Base-by-base conservation (phyloP, 306 rosid genomes). In the Rosa rugosa region DNA sequence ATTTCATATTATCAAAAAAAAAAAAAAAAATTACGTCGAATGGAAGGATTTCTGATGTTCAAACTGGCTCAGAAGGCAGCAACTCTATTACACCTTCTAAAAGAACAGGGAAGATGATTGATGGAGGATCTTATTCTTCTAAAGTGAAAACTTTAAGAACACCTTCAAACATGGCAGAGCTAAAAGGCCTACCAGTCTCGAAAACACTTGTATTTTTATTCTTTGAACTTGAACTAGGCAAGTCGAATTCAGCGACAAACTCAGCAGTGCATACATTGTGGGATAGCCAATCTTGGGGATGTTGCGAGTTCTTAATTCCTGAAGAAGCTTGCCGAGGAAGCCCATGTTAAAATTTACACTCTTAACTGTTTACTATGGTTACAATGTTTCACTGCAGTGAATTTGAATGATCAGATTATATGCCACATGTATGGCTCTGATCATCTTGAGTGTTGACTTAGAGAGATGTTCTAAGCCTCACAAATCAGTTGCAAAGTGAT, bases 131-230 rank as follows among this genome's bases (percentile, higher is more conserved):
- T 80, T 84, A 83, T 87, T 72, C 56, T 42, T 93, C 98, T 1
- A 97, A 96, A 42, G 96, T 85, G 81, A 96, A 93, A 10, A 47
- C 82, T 78, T 90, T 89, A 22, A 96, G 84, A 86, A 93, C 88
- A 6, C 60, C 86, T 84, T 91, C 97, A 78, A 96, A 96, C 97
- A 96, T 96, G 78, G 80, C 79, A 72, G 99, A 97, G 83, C 80
- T 82, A 79, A 93, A 91, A 73, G 99, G 90, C 81, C 84, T 89
- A 63, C 98, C 99, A 73, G 81, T 84, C 75, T 88, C 99, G 40
- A 86, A 67, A 75, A 80, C 38, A 75, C 73, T 74, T 5, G 77
- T 27, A 84, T 93, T 96, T 85, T 73, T 86, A 80, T 51, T 87
- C 75, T 75, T 86, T 68, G 81, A 54, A 72, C 79, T 85, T 45